A percentile compares a stretch with the other conserved stretches of the same genome.
These are phyloP conservation scores for Sapria himalayana DNA, from an alignment of 345 rosid species.

Conservation along the genomic window DNA sequence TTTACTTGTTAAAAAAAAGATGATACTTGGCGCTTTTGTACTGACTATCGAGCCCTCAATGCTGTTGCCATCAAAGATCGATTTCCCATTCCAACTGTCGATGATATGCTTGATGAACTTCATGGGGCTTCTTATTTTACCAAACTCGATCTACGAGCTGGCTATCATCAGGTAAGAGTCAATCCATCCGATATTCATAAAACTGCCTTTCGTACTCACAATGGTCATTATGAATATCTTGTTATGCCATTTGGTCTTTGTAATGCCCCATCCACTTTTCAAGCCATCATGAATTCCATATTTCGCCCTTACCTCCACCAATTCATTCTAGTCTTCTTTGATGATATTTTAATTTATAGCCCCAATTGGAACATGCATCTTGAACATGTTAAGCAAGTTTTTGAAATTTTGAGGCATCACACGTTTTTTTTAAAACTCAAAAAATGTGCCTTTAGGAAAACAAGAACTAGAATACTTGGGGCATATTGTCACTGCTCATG, in stretches of 20 bases:
- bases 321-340: too few relatives aligned
- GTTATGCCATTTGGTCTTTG: too few relatives aligned
- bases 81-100: slow-evolving; percentile 1
- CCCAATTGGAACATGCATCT: too few relatives aligned
- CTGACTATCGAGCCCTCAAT: slow-evolving; percentile 3
- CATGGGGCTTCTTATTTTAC: slow-evolving; percentile 1
- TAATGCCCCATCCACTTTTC: too few relatives aligned
- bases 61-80: not conserved
- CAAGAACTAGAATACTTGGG: not conserved
- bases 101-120: slow-evolving; percentile 1
- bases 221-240: slow-evolving; percentile 3
- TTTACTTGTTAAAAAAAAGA: slow-evolving; percentile 2
- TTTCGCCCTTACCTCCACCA: too few relatives aligned
- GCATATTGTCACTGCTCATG: not conserved
- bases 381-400: not conserved
- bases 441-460: not conserved
- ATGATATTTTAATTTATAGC: too few relatives aligned
- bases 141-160: too few relatives aligned
- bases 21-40: not conserved
- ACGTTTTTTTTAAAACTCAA: not conserved
- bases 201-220: not conserved
- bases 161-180: not conserved
- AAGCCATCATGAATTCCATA: too few relatives aligned
- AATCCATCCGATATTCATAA: not conserved
- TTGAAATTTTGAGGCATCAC: not conserved